A percentile compares a stretch with the other conserved stretches of the same genome.
These are phyloP conservation scores for Tolypocladium ophioglossoides DNA, from an alignment of 2,329 filamentous ascomycete genomes.

Conservation along the genomic window DNA sequence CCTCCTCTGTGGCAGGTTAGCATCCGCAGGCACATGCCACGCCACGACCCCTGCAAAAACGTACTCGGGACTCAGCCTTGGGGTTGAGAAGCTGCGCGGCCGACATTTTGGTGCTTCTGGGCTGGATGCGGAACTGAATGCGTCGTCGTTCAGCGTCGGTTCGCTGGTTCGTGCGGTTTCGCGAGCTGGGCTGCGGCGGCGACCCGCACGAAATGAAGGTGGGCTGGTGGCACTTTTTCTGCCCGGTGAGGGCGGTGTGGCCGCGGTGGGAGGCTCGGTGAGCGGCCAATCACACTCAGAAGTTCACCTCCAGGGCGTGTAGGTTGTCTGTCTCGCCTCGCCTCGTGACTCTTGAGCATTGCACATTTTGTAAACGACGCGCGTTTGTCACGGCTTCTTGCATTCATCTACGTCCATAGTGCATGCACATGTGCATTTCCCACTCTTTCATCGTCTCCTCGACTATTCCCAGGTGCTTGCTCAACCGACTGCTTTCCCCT, in stretches of 20 bases:
- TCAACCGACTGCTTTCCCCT: no score
- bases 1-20: conserved; percentile 54
- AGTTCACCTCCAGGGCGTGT: no score
- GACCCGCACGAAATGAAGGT: conserved; percentile 17
- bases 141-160: conserved; percentile 6
- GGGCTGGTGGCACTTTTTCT: conserved; percentile 22
- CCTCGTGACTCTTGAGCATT: no score
- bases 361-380: no score
- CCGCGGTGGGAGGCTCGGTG: not conserved
- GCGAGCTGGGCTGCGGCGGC: conserved; percentile 17
- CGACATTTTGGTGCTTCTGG: conserved; percentile 54
- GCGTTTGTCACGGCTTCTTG: no score
- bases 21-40: conserved; percentile 11
- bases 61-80: conserved; percentile 93
- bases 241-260: conserved; percentile 22
- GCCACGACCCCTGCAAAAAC: conserved; percentile 22
- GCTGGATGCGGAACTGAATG: conserved; percentile 6
- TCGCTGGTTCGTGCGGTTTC: conserved; percentile 13
- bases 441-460: no score
- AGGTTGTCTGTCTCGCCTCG: no score
- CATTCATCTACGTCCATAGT: no score
- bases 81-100: conserved; percentile 97
- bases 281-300: conserved; percentile 7
- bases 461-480: no score
- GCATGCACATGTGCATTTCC: no score